phyloP scores from a whole-genome alignment of 2,329 filamentous ascomycete genomes.

The Trichoderma sp. region DNA sequence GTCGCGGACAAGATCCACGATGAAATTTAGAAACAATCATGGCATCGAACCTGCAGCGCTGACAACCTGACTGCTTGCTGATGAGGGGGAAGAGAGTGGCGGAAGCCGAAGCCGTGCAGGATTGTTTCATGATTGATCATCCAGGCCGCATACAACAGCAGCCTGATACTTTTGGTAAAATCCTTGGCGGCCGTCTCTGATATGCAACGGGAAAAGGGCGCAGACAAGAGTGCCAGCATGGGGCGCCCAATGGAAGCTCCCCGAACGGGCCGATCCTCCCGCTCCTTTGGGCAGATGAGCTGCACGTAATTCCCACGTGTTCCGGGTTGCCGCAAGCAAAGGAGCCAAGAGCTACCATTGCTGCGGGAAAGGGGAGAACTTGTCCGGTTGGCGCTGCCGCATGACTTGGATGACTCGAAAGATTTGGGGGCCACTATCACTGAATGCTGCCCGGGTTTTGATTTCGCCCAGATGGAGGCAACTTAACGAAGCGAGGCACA shows the following conservation, averaged over 20 bases:
- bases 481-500: neutral
- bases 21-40: conserved; percentile 46
- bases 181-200: neutral
- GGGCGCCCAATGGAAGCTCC: neutral
- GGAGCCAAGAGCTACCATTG: neutral
- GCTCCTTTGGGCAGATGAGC: conserved; percentile 2
- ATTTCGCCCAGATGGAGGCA: neutral
- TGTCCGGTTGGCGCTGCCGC: neutral
- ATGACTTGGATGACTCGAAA: conserved; percentile 12
- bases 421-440: neutral
- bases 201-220: neutral
- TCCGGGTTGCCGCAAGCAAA: conserved; percentile 9
- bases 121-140: neutral
- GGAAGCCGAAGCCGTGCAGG: neutral
- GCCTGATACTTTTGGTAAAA: neutral
- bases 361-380: neutral
- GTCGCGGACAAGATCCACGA: conserved; percentile 57
- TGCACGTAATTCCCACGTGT: neutral
- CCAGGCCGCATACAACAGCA: neutral
- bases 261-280: conserved; percentile 3
- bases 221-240: neutral
- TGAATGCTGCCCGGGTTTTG: neutral
- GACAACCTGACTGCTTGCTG: neutral
- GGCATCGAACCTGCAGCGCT: neutral
- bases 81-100: neutral